Percentiles rank a stretch among this genome's conserved stretches.
These are phyloP conservation scores for Rubus parviflorus DNA, from an alignment of 306 rosid species.

Conservation along the genomic window DNA sequence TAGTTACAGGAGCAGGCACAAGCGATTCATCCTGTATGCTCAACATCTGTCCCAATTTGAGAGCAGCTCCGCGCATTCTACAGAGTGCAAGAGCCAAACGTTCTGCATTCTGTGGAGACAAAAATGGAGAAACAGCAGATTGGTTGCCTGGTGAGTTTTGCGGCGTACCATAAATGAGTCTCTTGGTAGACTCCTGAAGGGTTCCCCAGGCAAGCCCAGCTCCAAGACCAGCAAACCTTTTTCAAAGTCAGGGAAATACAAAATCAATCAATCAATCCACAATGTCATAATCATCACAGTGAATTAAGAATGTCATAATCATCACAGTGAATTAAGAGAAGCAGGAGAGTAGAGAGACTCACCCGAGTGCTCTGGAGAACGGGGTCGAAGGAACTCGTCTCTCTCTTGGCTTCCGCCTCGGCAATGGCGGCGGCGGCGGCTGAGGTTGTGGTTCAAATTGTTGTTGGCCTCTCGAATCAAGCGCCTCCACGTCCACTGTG, in stretches of 20 bases:
- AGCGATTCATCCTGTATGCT: slow-evolving; percentile 95
- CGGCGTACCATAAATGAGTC: slow-evolving; percentile 66
- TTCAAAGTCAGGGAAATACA: neutral
- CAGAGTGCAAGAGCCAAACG: slow-evolving; percentile 88
- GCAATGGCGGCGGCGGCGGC: neutral
- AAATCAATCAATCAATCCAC: neutral
- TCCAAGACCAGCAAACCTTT: slow-evolving; percentile 87
- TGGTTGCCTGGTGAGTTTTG: slow-evolving; percentile 43
- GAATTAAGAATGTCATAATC: neutral
- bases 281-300: neutral
- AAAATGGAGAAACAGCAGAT: slow-evolving; percentile 58
- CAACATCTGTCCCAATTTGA: slow-evolving; percentile 94
- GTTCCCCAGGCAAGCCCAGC: slow-evolving; percentile 98
- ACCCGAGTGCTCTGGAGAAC: slow-evolving; percentile 59
- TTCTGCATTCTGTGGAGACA: slow-evolving; percentile 79
- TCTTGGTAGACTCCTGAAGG: slow-evolving; percentile 81
- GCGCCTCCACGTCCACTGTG: neutral
- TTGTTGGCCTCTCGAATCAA: neutral
- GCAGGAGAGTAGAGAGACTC: neutral
- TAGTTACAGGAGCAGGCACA: slow-evolving; percentile 85
- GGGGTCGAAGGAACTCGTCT: slow-evolving; percentile 58
- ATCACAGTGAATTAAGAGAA: neutral
- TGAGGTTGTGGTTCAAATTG: neutral
- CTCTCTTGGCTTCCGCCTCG: slow-evolving; percentile 51
- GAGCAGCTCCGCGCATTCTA: slow-evolving; percentile 97